Evolutionary conservation across 2,329 filamentous ascomycete species (phyloP).

Genomic region (Plectosphaerella cucumerina): DNA sequence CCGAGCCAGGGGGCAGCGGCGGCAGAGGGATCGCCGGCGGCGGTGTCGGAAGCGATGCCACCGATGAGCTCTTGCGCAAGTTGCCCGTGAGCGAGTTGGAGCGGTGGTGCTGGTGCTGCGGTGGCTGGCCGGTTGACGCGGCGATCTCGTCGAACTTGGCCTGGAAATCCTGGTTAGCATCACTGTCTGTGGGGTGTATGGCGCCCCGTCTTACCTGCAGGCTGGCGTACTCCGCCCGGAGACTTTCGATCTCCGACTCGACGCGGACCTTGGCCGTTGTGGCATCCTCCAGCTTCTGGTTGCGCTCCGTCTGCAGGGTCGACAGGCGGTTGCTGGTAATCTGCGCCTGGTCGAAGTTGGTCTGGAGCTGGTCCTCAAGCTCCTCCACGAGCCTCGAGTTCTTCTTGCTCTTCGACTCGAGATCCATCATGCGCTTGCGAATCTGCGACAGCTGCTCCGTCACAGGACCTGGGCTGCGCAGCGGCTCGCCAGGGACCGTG

Average conservation of each 20-base stretch:
- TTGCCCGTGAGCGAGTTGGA: constrained; percentile 61
- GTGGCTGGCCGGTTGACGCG: constrained; percentile 26
- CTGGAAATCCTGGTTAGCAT: constrained; percentile 32
- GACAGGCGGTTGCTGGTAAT: constrained; percentile 81
- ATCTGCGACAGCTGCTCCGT: constrained; percentile 56
- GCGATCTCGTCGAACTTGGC: constrained; percentile 55
- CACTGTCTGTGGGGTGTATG: not conserved
- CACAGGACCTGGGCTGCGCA: constrained; percentile 42
- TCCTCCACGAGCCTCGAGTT: constrained; percentile 90
- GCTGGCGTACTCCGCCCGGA: constrained; percentile 65
- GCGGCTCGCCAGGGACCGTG: constrained; percentile 40
- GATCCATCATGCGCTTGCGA: constrained; percentile 60
- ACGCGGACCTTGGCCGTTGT: constrained; percentile 59
- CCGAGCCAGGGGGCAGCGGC: constrained; percentile 61
- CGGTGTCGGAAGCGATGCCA: constrained; percentile 82
- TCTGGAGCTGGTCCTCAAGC: constrained; percentile 92
- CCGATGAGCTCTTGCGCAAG: constrained; percentile 79
- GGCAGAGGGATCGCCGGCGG: constrained; percentile 95
- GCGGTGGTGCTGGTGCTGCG: constrained; percentile 40
- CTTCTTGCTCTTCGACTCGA: constrained; percentile 75
- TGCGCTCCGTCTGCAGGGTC: constrained; percentile 70
- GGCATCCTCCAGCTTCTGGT: constrained; percentile 73
- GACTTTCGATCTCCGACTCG: constrained; percentile 64
- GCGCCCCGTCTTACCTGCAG: constrained; percentile 63
- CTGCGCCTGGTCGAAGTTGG: constrained; percentile 91